Evolutionary conservation across 1,139 yeast genomes (phyloP), one percentile per base, ranked within the genome.

Genomic region (Blastobotrys illinoisensis): DNA sequence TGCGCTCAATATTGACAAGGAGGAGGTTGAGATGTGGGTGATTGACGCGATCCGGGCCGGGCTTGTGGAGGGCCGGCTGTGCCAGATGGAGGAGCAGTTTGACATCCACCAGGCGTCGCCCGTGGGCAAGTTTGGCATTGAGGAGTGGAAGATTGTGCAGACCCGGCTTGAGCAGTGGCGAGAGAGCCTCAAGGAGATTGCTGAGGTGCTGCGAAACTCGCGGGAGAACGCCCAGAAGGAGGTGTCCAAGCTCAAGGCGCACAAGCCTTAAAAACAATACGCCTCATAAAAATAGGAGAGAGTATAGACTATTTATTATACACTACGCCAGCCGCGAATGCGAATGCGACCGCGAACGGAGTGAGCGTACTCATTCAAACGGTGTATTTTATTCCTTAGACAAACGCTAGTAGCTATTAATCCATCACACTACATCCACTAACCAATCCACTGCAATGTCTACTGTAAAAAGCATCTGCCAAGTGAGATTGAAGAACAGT

Each of bases 21-120:
- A 64, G 20, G 71, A 70, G 48, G 75, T 75, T 40, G 79, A 75
- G 62, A 49, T 67, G 40, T 71, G 76, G 70, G 67, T 75, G 45
- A 74, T 75, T 55, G 77, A 75, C 50, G 71, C 75, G 21, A 72
- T 75, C 56, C 70, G 75, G 54, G 75, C 76, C 4, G 76, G 76
- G 4, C 69, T 75, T 28, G 64, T 75, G 26, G 72, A 72, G 61
- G 79, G 79, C 56, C 71, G 77, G 54, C 67, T 75, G 64, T 69
- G 73, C 54, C 79, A 75, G 64, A 65, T 73, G 47, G 64, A 66
- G 47, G 64, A 68, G 57, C 62, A 62, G 51, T 71, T 75, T 58
- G 64, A 66, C 54, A 66, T 76, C 26, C 78, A 74, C 64, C 64
- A 74, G 40, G 73, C 73, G 32, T 59, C 68, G 32, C 65, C 70